A percentile compares a stretch with the other conserved stretches of the same genome.
phyloP scores from a whole-genome alignment of 306 rosid genomes.

The Trifolium fragiferum region DNA sequence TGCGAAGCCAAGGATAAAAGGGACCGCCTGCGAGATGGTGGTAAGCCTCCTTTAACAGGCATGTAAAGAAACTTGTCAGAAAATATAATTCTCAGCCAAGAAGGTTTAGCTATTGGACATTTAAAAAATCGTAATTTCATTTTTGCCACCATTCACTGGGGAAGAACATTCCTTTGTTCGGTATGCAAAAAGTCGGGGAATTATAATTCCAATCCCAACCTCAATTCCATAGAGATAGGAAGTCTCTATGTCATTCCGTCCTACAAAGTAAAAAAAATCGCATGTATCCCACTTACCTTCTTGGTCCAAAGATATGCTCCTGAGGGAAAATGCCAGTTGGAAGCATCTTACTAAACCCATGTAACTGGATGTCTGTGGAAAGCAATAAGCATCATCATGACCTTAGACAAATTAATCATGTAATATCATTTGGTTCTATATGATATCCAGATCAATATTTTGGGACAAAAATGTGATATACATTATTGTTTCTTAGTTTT shows the following conservation, averaged over 20 bases:
- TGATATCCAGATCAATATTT: conserved; percentile 34
- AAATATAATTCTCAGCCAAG: conserved; percentile 25
- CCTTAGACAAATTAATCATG: conserved; percentile 21
- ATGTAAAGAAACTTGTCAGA: conserved; percentile 46
- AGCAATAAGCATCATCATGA: conserved; percentile 42
- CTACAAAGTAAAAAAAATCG: conserved; percentile 22
- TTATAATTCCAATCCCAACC: conserved; percentile 27
- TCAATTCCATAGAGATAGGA: conserved; percentile 18
- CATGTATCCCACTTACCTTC: conserved; percentile 64
- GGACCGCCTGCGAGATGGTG: conserved; percentile 85
- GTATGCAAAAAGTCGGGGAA: conserved; percentile 26
- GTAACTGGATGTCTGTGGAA: conserved; percentile 74
- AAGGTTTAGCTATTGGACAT: conserved; percentile 39
- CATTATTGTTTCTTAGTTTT: conserved; percentile 24
- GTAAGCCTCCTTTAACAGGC: conserved; percentile 71
- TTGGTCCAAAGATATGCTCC: conserved; percentile 68
- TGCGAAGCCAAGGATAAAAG: conserved; percentile 83
- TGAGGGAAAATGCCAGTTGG: conserved; percentile 90
- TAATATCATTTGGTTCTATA: conserved; percentile 6
- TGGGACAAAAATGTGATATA: conserved; percentile 6
- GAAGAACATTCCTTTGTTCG: conserved; percentile 31
- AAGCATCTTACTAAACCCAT: conserved; percentile 80
- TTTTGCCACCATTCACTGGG: conserved; percentile 22
- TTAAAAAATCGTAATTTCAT: conserved; percentile 26
- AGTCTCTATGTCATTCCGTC: conserved; percentile 13